A percentile compares a stretch with the other conserved stretches of the same genome.
These are phyloP conservation scores for Fusarium sp. DNA, from an alignment of 2,329 filamentous ascomycete genomes.

Conservation along the genomic window DNA sequence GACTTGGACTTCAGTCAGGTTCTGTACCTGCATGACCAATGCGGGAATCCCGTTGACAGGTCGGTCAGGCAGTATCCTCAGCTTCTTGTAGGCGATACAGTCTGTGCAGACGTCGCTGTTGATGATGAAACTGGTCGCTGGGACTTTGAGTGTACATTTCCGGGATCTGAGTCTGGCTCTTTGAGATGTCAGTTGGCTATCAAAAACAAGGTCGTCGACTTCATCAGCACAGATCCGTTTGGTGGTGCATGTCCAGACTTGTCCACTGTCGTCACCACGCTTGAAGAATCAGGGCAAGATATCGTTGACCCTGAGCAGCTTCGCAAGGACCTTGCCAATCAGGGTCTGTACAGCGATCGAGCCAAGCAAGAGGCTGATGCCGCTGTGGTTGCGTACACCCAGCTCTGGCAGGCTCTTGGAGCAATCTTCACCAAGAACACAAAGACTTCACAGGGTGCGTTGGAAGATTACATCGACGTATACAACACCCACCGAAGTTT, in stretches of 20 bases:
- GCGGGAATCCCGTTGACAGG: slow-evolving; percentile 44
- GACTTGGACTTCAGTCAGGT: slow-evolving; percentile 47
- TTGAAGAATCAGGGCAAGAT: slow-evolving; percentile 44
- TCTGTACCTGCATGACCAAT: slow-evolving; percentile 51
- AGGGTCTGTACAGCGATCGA: slow-evolving; percentile 28
- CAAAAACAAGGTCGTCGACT: slow-evolving; percentile 46
- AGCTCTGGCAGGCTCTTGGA: slow-evolving; percentile 47
- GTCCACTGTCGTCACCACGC: slow-evolving; percentile 49
- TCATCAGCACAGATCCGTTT: slow-evolving; percentile 50
- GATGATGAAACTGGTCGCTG: slow-evolving; percentile 45
- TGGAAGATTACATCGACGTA: slow-evolving; percentile 47
- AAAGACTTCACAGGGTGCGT: slow-evolving; percentile 29
- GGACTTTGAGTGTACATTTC: slow-evolving; percentile 52
- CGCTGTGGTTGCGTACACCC: slow-evolving; percentile 44
- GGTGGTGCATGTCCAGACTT: slow-evolving; percentile 50
- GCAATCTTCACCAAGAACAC: slow-evolving; percentile 44
- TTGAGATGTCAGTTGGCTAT: slow-evolving; percentile 48
- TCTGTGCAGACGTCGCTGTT: slow-evolving; percentile 45
- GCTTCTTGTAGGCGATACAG: slow-evolving; percentile 47
- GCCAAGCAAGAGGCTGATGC: slow-evolving; percentile 40
- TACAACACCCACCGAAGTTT: slow-evolving; percentile 48
- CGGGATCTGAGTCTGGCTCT: slow-evolving; percentile 45
- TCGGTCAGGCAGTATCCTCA: slow-evolving; percentile 44
- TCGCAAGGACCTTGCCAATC: slow-evolving; percentile 41
- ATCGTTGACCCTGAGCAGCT: slow-evolving; percentile 44